Evolutionary conservation across 1,284 basidiomycete genomes (phyloP), one percentile per base, ranked within the genome.

Genomic region (Austroboletus niveus): DNA sequence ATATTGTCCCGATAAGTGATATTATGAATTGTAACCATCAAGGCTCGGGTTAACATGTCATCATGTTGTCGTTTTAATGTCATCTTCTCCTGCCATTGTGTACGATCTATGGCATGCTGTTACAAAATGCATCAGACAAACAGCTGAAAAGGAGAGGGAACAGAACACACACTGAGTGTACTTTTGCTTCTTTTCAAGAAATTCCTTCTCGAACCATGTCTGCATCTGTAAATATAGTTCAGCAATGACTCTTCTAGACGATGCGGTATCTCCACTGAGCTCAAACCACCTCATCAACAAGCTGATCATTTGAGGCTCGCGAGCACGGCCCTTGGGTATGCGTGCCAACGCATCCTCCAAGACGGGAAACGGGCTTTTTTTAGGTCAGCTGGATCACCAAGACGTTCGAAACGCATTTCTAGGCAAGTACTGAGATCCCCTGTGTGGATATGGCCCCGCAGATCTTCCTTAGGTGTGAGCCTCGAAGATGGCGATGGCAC

Each of bases 1-100:
- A 57, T 51, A 15, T 58, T 60, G 32, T 7, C 17, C 35, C 10
- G n/a, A 10, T 15, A 20, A 17, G 8, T 29, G 35, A 15, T 17
- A 31, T 40, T 12, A 49, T 17, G 29, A 14, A 5, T 1, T 2
- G 9, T 8, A 14, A 15, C 4, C 14, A 15, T 30, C 1, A n/a
- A 45, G 15, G 11, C 15, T 29, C 9, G 4, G 35, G 10, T 45
- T 7, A 5, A 60, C 58, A 32, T 39, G 12, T 10, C 8, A 11
- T 32, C 4, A 32, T 52, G 46, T 22, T 58, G 52, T 22, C 29
- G 35, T 14, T 8, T 36, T 14, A 4, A 14, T 17, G 35, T 8
- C n/a, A 17, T 36, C 35, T 14, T 9, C 14, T n/a, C 14, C 35
- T 17, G 35, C 35, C 35, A 36, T 36, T 15, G 11, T 15, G n/a